phyloP scores from a whole-genome alignment of 2,329 filamentous ascomycete genomes.

The Trichoderma hamatum region DNA sequence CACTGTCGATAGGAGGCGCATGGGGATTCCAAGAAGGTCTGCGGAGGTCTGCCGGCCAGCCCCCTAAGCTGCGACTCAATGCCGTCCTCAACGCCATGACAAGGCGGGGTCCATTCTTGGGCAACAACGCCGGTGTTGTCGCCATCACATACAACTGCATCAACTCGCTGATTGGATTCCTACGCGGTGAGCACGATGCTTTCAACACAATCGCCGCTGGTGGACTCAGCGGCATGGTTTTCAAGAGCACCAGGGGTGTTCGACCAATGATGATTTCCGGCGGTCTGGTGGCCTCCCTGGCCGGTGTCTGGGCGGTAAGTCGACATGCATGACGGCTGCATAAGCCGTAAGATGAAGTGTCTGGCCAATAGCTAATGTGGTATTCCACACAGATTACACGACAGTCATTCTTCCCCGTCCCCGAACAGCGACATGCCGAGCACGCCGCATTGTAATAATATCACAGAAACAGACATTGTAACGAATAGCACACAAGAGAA shows the following conservation, averaged over 20 bases:
- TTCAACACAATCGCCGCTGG: conserved; percentile 87
- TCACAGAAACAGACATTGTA: conserved; percentile 8
- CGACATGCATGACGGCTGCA: conserved; percentile 5
- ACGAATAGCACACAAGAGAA: conserved; percentile 21
- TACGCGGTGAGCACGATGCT: conserved; percentile 84
- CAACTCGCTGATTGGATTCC: conserved; percentile 80
- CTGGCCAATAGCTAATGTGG: conserved; percentile 4
- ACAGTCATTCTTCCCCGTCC: conserved; percentile 48
- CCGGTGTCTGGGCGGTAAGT: conserved; percentile 89
- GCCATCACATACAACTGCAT: conserved; percentile 95
- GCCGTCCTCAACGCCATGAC: conserved; percentile 94
- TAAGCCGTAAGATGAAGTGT: conserved; percentile 23
- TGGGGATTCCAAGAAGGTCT: conserved; percentile 94
- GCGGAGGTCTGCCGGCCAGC: conserved; percentile 71
- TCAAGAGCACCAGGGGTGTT: conserved; percentile 91
- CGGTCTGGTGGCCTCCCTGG: conserved; percentile 82
- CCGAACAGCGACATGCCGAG: conserved; percentile 38
- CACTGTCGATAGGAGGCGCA: conserved; percentile 79
- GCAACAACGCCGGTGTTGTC: conserved; percentile 93
- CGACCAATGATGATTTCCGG: conserved; percentile 94
- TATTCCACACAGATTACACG: conserved; percentile 40
- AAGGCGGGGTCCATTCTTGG: conserved; percentile 87
- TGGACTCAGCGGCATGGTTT: conserved; percentile 85
- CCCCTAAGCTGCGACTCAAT: conserved; percentile 91
- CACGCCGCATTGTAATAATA: conserved; percentile 21